Percentiles rank a stretch among this genome's conserved stretches.
Conservation (phyloP, 106 monocot genomes). For the Dendrobium catenatum region DNA sequence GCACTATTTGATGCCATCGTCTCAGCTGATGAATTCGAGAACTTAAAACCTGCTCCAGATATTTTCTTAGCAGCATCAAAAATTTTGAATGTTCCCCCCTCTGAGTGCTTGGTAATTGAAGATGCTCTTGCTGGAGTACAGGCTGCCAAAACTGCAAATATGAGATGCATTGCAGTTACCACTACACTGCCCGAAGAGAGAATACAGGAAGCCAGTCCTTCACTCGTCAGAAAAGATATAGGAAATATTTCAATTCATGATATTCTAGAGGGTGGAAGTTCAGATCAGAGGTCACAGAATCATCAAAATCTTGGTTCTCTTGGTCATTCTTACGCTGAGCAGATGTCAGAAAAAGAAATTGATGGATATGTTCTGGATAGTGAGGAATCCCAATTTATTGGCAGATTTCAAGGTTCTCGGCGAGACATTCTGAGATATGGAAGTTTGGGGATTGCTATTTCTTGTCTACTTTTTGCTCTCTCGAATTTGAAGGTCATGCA, state of each 20-base stretch:
- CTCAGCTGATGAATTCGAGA: constrained; percentile 96
- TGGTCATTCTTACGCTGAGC: constrained; percentile 19
- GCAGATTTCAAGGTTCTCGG: constrained; percentile 72
- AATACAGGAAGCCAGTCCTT: constrained; percentile 61
- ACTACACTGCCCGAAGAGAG: constrained; percentile 74
- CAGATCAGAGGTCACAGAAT: constrained; percentile 31
- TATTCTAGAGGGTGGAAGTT: constrained; percentile 51
- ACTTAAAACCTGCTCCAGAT: constrained; percentile 97
- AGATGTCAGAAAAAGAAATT: constrained; percentile 29
- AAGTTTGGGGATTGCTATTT: constrained; percentile 88
- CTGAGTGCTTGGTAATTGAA: constrained; percentile 95
- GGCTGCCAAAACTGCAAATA: constrained; percentile 89
- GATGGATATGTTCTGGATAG: constrained; percentile 19
- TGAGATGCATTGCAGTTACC: constrained; percentile 97
- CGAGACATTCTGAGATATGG: constrained; percentile 87
- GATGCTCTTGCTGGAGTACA: constrained; percentile 99
- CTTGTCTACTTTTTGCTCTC: constrained; percentile 64
- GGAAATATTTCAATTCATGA: constrained; percentile 75
- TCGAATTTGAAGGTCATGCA: constrained; percentile 95
- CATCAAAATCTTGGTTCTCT: constrained; percentile 18
- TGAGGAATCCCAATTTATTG: constrained; percentile 16
- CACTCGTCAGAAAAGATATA: constrained; percentile 78
- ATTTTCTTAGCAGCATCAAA: constrained; percentile 90
- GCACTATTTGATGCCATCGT: constrained; percentile 83
- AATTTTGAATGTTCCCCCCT: constrained; percentile 46